Conservation (phyloP, 2,329 filamentous ascomycete genomes). For the Aspergillus awamori region DNA sequence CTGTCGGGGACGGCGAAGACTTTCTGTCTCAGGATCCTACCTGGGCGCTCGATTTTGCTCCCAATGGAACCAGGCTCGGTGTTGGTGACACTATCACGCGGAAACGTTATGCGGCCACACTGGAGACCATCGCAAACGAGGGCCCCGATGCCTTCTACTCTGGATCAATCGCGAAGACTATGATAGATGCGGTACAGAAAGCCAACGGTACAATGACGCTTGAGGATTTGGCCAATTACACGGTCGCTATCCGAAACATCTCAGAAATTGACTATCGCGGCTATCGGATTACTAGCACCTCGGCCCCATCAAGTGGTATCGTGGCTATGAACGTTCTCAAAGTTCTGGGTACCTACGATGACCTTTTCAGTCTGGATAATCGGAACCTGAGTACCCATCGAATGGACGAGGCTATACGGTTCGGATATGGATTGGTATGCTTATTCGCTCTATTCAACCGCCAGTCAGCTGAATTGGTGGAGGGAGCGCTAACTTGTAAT, state of each 20-base stretch:
- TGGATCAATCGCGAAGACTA: slow-evolving; percentile 72
- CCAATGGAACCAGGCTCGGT: slow-evolving; percentile 71
- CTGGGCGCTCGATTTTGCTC: slow-evolving; percentile 88
- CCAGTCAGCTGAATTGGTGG: neutral
- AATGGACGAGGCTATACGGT: slow-evolving; percentile 85
- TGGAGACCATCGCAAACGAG: slow-evolving; percentile 73
- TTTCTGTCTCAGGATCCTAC: slow-evolving; percentile 75
- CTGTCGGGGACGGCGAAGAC: slow-evolving; percentile 53
- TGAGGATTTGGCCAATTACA: slow-evolving; percentile 75
- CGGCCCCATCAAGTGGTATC: slow-evolving; percentile 76
- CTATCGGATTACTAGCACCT: slow-evolving; percentile 66
- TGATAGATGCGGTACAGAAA: slow-evolving; percentile 68
- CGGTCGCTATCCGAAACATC: slow-evolving; percentile 64
- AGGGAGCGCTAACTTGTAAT: slow-evolving; percentile 15
- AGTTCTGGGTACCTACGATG: slow-evolving; percentile 74
- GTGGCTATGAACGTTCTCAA: slow-evolving; percentile 78
- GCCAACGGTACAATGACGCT: slow-evolving; percentile 84
- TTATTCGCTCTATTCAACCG: neutral
- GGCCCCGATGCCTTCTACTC: slow-evolving; percentile 76
- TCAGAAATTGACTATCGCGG: slow-evolving; percentile 69
- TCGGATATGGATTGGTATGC: slow-evolving; percentile 70
- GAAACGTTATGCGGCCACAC: slow-evolving; percentile 76
- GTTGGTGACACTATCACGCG: slow-evolving; percentile 79
- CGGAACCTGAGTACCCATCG: slow-evolving; percentile 75
- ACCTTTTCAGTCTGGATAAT: slow-evolving; percentile 60